A percentile compares a stretch with the other conserved stretches of the same genome.
These are phyloP conservation scores for Xerocomus spinulosus DNA, from an alignment of 768 basidiomycete species.

Conservation along the genomic window DNA sequence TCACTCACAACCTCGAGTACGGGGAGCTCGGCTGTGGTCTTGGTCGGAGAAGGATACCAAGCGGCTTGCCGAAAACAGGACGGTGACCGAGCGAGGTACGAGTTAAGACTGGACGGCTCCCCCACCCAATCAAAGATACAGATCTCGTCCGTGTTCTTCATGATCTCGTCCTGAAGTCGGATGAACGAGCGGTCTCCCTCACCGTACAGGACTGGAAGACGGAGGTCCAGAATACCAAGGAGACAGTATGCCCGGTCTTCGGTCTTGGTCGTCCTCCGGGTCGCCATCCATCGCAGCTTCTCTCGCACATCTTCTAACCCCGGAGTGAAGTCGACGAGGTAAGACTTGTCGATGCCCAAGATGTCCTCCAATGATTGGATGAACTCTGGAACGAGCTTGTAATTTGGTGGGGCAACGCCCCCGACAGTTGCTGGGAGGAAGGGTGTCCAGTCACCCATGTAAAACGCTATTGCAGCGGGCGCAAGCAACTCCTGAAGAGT, in stretches of 20 bases:
- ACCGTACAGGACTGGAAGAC: conserved; percentile 28
- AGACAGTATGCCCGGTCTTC: conserved; percentile 32
- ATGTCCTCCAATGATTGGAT: conserved; percentile 14
- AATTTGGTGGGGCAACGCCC: conserved; percentile 7
- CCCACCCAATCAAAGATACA: conserved; percentile 28
- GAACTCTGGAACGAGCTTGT: conserved; percentile 23
- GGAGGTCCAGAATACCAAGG: conserved; percentile 24
- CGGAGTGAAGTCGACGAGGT: conserved; percentile 20
- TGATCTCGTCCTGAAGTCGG: conserved; percentile 27
- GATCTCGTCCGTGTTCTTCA: conserved; percentile 25
- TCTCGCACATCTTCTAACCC: conserved; percentile 25
- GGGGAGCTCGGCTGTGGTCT: conserved; percentile 1
- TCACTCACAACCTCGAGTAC: conserved; percentile 13
- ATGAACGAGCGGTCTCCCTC: conserved; percentile 21
- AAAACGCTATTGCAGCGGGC: conserved; percentile 20
- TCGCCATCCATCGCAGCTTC: conserved; percentile 26
- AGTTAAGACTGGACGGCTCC: conserved; percentile 23
- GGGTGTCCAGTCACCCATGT: conserved; percentile 24
- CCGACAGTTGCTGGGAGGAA: conserved; percentile 4
- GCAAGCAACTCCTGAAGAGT: conserved; percentile 31
- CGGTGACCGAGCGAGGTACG: conserved; percentile 23
- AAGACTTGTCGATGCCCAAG: conserved; percentile 16
- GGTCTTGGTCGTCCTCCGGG: conserved; percentile 23
- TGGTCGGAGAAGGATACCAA: conserved; percentile 8
- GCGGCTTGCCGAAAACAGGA: conserved; percentile 17